These are phyloP conservation scores for Cercospora zeina DNA, from an alignment of 2,329 filamentous ascomycete species.

Conservation along the genomic window DNA sequence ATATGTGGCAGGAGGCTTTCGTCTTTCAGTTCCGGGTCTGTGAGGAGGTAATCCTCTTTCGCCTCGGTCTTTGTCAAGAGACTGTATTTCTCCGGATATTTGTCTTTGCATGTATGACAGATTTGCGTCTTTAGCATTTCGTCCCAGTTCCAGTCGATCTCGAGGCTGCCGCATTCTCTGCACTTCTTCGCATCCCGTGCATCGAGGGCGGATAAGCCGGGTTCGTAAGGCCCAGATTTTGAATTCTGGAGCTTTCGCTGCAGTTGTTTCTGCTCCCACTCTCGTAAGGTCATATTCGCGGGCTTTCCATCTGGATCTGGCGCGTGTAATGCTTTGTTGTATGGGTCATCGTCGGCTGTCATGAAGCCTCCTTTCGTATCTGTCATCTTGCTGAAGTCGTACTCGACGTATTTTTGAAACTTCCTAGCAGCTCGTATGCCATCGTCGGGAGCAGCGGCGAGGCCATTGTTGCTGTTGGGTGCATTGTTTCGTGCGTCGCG, in stretches of 20 bases:
- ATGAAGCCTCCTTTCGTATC: slow-evolving; percentile 97
- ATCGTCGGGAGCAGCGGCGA: slow-evolving; percentile 46
- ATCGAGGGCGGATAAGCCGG: slow-evolving; percentile 75
- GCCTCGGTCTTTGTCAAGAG: slow-evolving; percentile 96
- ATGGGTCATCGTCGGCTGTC: slow-evolving; percentile 85
- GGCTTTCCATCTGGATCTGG: slow-evolving; percentile 63
- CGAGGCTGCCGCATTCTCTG: slow-evolving; percentile 75
- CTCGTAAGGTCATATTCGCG: slow-evolving; percentile 80
- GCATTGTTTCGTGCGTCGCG: slow-evolving; percentile 62
- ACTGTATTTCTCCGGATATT: slow-evolving; percentile 86
- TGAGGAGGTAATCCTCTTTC: slow-evolving; percentile 90
- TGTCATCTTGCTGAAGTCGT: slow-evolving; percentile 96
- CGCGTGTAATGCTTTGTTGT: slow-evolving; percentile 72
- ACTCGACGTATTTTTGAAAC: slow-evolving; percentile 93
- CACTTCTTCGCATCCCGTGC: slow-evolving; percentile 64
- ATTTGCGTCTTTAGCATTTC: slow-evolving; percentile 75
- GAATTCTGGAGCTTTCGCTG: slow-evolving; percentile 69
- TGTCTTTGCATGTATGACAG: slow-evolving; percentile 85
- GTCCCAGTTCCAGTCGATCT: slow-evolving; percentile 95
- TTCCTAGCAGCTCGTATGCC: slow-evolving; percentile 76
- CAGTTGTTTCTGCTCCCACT: slow-evolving; percentile 85
- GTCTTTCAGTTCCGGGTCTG: slow-evolving; percentile 91
- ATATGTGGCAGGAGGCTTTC: slow-evolving; percentile 82
- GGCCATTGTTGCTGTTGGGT: slow-evolving; percentile 41
- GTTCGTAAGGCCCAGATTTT: slow-evolving; percentile 82